phyloP scores from a whole-genome alignment of 495 filamentous ascomycete species.

The Parmelia sp. region DNA sequence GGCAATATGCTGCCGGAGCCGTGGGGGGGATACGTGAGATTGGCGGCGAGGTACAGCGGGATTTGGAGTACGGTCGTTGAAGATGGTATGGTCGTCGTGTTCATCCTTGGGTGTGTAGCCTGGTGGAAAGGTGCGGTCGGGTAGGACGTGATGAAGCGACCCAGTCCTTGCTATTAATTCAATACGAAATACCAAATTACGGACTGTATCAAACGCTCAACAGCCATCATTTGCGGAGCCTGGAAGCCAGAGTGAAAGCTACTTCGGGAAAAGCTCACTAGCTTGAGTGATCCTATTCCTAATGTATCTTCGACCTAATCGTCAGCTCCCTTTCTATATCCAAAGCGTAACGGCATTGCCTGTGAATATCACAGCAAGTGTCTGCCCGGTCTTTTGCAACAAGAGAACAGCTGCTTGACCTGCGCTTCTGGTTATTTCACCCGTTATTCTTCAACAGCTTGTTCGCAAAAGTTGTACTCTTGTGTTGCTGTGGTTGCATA shows the following conservation, averaged over 20 bases:
- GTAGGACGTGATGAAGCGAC: neutral
- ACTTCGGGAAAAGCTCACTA: neutral
- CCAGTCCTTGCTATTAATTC: neutral
- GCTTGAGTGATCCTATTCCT: no score
- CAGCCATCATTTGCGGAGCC: neutral
- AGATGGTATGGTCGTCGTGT: constrained; percentile 65
- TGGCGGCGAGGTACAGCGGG: constrained; percentile 61
- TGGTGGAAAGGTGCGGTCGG: constrained; percentile 33
- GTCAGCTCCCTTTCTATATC: neutral
- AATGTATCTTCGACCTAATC: neutral
- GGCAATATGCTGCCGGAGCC: constrained; percentile 54
- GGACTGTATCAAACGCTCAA: neutral
- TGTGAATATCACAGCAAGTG: neutral
- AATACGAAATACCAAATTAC: neutral
- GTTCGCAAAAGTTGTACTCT: neutral
- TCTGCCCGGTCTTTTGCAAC: neutral
- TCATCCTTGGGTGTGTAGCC: constrained; percentile 64
- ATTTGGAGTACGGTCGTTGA: constrained; percentile 56
- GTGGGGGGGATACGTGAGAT: constrained; percentile 48
- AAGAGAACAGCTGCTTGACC: neutral
- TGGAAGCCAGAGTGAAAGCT: neutral
- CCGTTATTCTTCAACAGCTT: neutral
- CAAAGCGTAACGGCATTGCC: neutral
- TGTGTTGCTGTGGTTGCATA: neutral
- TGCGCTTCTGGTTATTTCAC: neutral